Evolutionary conservation across 2,329 filamentous ascomycete species (phyloP).

Genomic region (Xylaria sp.): DNA sequence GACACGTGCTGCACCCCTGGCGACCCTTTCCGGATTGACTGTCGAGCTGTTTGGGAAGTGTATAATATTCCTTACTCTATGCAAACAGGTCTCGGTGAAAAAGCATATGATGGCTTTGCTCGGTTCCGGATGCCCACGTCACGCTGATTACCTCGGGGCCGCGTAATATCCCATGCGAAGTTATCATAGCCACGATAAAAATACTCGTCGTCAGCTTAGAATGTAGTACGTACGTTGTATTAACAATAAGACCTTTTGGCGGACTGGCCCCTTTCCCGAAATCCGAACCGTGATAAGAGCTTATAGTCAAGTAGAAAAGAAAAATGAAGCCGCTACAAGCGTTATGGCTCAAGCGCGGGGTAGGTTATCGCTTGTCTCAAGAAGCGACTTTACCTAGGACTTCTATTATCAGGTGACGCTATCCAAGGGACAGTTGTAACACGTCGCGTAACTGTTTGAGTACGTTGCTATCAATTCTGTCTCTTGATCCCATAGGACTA

Average conservation of each 20-base stretch:
- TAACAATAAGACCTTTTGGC: too few species aligned
- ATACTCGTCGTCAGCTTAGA: too few species aligned
- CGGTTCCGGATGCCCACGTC: not conserved
- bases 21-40: not conserved
- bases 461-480: not conserved
- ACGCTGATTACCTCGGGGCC: too few species aligned
- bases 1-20: constrained; percentile 10
- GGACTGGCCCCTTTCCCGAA: too few species aligned
- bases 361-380: not conserved
- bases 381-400: not conserved
- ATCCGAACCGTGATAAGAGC: too few species aligned
- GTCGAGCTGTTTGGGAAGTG: not conserved
- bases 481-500: not conserved
- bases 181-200: too few species aligned
- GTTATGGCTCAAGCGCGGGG: too few species aligned
- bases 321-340: not conserved
- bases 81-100: not conserved
- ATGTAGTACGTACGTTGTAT: not conserved
- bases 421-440: not conserved
- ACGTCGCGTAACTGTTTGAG: constrained; percentile 7
- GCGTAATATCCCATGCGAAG: not conserved
- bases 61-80: not conserved
- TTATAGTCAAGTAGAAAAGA: not conserved
- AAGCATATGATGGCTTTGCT: not conserved
- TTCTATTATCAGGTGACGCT: not conserved